Base-by-base conservation (phyloP, 1,139 yeast genomes). In the Candida tropicalis region DNA sequence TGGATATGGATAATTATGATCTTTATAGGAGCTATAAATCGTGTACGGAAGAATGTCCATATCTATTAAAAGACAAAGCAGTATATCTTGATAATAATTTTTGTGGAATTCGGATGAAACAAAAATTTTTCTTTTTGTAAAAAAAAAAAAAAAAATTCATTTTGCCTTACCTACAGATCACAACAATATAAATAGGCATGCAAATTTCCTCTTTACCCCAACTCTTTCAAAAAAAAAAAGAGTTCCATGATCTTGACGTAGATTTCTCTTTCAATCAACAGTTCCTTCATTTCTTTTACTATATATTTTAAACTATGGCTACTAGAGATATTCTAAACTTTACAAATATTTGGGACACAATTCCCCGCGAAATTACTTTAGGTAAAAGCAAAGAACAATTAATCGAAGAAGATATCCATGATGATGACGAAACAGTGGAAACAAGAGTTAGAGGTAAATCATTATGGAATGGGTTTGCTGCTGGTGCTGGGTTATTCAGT, bases 401-500 rank as follows among this genome's bases (percentile, higher is more conserved):
- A 44, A 39, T 57, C 5, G 50, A 53, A 42, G 58, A 60, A 39
- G 68, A 61, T 22, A 56, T 53, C 23, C 62, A 51, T 11, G 50
- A 39, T 24, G 47, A 48, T 7, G 50, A 58, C 2, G 52, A 44
- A n/a, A 55, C 54, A 29, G 46, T 46, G 28, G 52, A 41, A 15
- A 44, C 43, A 3, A 48, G 41, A 27, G 70, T 68, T 11, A 51
- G 56, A 40, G 48, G 54, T 45, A 65, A 58, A 33, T 65, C 59
- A 42, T 60, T 68, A 40, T 80, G 95, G 88, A 87, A 96, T 5
- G 87, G 91, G 37, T 75, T 87, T 51, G 83, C 90, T 16, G 82
- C 96, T 1, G 97, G 97, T 51, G 93, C 96, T 1, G 97, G 97
- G 43, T 72, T 90, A 42, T 88, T 90, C 61, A 83, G 93, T 23